Conservation (phyloP, 2,329 filamentous ascomycete genomes). For the Hypoxylon sp. region DNA sequence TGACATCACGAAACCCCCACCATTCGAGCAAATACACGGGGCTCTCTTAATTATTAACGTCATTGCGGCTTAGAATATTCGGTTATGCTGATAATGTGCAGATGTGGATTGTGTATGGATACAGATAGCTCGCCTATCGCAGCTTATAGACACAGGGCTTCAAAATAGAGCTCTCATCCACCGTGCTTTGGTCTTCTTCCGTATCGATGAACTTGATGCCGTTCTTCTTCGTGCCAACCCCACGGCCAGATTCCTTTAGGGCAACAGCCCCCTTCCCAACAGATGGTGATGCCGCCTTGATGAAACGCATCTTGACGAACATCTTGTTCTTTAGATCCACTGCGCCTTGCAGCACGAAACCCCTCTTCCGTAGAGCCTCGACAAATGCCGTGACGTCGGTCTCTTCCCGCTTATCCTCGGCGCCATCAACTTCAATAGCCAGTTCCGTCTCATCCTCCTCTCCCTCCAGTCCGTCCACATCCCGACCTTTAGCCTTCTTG, state of each 20-base stretch:
- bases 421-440: constrained; percentile 79
- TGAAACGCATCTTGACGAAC: constrained; percentile 98
- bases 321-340: constrained; percentile 94
- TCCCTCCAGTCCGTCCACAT: constrained; percentile 62
- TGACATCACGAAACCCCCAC: constrained; percentile 7
- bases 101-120: constrained; percentile 21
- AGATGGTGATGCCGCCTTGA: constrained; percentile 82
- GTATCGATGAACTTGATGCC: constrained; percentile 72
- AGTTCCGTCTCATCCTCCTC: constrained; percentile 69
- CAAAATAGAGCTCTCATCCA: constrained; percentile 76
- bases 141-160: constrained; percentile 98
- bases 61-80: constrained; percentile 23
- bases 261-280: constrained; percentile 79
- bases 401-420: constrained; percentile 74
- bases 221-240: constrained; percentile 56
- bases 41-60: constrained; percentile 29
- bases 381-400: constrained; percentile 92
- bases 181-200: constrained; percentile 71
- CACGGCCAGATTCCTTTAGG: constrained; percentile 37
- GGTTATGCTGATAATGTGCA: constrained; percentile 19
- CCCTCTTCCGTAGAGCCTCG: constrained; percentile 82
- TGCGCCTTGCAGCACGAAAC: constrained; percentile 84
- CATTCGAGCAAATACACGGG: constrained; percentile 3
- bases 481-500: constrained; percentile 60
- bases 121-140: constrained; percentile 65